Base-by-base conservation (phyloP, 768 basidiomycete genomes). In the Piloderma croceum region DNA sequence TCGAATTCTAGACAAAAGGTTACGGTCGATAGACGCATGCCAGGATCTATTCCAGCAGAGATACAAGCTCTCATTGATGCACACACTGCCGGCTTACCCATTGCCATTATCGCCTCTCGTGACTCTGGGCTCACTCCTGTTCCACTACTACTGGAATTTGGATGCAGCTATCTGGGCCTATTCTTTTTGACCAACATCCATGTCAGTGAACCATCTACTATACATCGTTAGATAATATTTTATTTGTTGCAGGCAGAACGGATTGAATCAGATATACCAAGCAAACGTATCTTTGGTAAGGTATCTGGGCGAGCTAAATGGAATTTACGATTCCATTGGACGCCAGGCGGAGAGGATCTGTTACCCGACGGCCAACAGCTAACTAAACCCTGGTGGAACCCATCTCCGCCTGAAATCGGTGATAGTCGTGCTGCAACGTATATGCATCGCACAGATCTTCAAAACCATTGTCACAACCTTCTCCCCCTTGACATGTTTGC, bases 291-390 rank as follows among this genome's bases (percentile, higher is more conserved):
- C 3, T 31, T 41, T 29, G 19, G 39, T 24, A 35, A 43, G 24
- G 21, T 51, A 2, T 31, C 50, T 32, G 70, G 71, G 6, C 54
- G 43, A 18, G 64, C 75, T 5, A 44, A 64, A 34, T 79, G 76
- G 76, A 49, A 47, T 31, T 59, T 77, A 31, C 59, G 54, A n/a
- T 60, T 74, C 20, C 50, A 62, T 36, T 79, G 77, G 77, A 62
- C 61, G 9, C 56, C 67, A 4, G 76, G 74, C 18, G 76, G 74
- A 3, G 74, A 78, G 52, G 63, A 49, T 54, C 13, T 63, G 61
- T 53, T 66, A 63, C 63, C 44, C 46, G 24, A 42, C 50, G 18
- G 35, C 29, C 23, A 42, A 31, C n/a, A 17, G 34, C 33, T 24
- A 31, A 13, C 3, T 31, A 18, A 13, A 18, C 3, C 6, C 34